Base-by-base conservation (phyloP, 2,329 filamentous ascomycete genomes). In the Aotearoamyces nothofagi region DNA sequence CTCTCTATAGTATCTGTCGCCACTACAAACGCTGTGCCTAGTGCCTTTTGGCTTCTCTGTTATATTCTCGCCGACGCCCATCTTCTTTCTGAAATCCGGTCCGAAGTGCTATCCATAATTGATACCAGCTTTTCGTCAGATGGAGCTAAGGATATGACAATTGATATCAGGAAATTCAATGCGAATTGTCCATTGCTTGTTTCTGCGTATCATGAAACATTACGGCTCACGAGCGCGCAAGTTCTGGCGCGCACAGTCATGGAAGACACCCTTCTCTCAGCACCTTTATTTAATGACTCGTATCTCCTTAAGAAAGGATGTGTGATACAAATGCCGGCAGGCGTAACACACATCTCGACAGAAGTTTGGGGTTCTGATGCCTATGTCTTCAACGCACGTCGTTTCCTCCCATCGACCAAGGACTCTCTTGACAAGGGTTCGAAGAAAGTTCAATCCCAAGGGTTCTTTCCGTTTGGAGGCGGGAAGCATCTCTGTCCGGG, bases 321-420 rank as follows among this genome's bases (percentile, higher is more conserved):
- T 4, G 37, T 61, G 1, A 49, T 64, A 4, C 57, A 63, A 36
- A 53, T 64, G 17, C 52, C 55, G 0, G 54, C 54, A 9, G 52
- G 53, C 7, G 49, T 59, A 4, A 52, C 61, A 9, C 60, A 65
- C 33, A 38, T 45, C 2, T 49, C 57, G 12, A 29, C 39, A 5
- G 37, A 44, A 1, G 52, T 62, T 29, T 64, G 60, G 60, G 60
- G 61, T 4, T 38, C 49, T 2, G 53, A 61, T 20, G 55, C 47
- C 1, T 36, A 37, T 2, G 27, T 34, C 2, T 65, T 65, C 41
- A 54, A 60, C 19, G 49, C 58, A 0, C 22, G 37, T 5, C 55
- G 58, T 7, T 64, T 63, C 39, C 34, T 57, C 0, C 33, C 31
- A 4, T 32, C 36, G 13, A 39, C 41, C 24, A 26, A 33, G 10